Conservation (phyloP, 1,284 basidiomycete genomes). For the Ustilago cynodontis region DNA sequence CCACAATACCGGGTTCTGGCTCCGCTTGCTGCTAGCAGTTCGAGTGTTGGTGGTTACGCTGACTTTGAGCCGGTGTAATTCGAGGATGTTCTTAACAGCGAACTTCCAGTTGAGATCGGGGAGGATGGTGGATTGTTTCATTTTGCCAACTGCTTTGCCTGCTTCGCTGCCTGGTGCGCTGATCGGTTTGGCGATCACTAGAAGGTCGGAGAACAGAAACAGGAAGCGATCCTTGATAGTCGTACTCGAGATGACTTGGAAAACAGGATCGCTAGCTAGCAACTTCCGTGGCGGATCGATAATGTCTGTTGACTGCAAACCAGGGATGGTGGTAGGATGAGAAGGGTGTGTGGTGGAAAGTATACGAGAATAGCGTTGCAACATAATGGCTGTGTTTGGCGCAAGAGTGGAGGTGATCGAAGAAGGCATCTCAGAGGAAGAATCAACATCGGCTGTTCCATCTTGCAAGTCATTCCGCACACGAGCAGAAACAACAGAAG, state of each 20-base stretch:
- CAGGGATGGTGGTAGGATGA: constrained; percentile 16
- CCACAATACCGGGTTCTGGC: constrained; percentile 54
- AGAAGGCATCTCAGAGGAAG: constrained; percentile 10
- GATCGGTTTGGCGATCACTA: constrained; percentile 80
- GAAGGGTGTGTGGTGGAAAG: constrained; percentile 27
- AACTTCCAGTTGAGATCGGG: constrained; percentile 58
- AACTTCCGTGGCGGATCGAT: constrained; percentile 86
- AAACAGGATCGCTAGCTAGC: constrained; percentile 83
- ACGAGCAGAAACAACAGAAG: constrained; percentile 38
- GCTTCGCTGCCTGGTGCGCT: constrained; percentile 75
- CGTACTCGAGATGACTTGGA: constrained; percentile 92
- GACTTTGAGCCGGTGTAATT: constrained; percentile 51
- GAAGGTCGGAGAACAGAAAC: constrained; percentile 92
- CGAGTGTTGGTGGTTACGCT: constrained; percentile 46
- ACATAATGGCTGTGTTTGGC: constrained; percentile 53
- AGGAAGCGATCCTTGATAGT: constrained; percentile 96
- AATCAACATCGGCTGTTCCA: constrained; percentile 40
- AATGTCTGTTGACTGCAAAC: constrained; percentile 56
- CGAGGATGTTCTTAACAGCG: constrained; percentile 55
- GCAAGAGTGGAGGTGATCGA: constrained; percentile 29
- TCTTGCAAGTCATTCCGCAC: constrained; percentile 40
- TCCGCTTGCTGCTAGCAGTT: constrained; percentile 33
- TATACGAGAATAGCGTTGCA: constrained; percentile 61
- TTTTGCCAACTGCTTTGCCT: constrained; percentile 73
- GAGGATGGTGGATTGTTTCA: constrained; percentile 42